Percentiles rank a stretch among this genome's conserved stretches.
Conservation (phyloP, 2,329 filamentous ascomycete genomes). For the Cytospora piceicola region DNA sequence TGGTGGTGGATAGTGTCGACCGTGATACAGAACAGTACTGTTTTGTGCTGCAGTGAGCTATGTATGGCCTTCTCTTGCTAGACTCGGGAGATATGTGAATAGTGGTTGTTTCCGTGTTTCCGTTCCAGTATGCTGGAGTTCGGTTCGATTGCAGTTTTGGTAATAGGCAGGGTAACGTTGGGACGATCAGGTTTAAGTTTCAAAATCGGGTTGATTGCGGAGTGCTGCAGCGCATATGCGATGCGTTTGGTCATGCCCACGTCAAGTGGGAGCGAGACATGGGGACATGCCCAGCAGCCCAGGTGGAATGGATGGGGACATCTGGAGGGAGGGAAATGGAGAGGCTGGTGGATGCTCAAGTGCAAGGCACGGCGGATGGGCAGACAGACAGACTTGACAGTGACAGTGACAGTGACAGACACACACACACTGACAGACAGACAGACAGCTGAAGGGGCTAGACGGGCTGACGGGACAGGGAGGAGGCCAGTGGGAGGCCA, state of each 20-base stretch:
- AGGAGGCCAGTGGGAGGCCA: neutral
- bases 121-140: constrained; percentile 17
- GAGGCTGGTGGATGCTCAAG: neutral
- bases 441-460: too few species aligned
- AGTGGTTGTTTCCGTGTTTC: constrained; percentile 15
- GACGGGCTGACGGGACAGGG: neutral
- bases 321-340: neutral
- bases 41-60: neutral
- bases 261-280: neutral
- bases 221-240: neutral
- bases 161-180: constrained; percentile 2
- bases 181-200: neutral
- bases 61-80: constrained; percentile 6
- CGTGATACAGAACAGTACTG: neutral
- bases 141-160: neutral
- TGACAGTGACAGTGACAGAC: too few species aligned
- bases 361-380: too few species aligned
- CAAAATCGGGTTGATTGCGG: constrained; percentile 9
- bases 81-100: neutral
- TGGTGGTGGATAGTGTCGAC: neutral
- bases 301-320: constrained; percentile 1
- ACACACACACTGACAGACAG: too few species aligned
- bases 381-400: too few species aligned
- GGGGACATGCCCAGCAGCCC: too few species aligned
- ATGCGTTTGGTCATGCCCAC: neutral